phyloP scores from a whole-genome alignment of 148 eudicot genomes.

The Cornus controversa region DNA sequence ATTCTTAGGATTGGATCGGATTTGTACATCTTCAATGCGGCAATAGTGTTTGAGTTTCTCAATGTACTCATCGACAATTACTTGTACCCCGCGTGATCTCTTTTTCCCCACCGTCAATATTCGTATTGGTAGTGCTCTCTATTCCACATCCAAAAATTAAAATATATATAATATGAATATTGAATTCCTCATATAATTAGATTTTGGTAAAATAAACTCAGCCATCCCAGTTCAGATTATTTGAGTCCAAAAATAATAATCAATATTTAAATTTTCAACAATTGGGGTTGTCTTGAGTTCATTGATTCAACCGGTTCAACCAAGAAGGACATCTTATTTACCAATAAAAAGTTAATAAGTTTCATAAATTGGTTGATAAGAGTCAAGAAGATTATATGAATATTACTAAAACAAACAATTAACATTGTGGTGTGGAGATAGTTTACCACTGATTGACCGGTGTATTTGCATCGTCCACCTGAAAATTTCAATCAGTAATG shows the following conservation, averaged over 20 bases:
- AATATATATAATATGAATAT: too few relatives aligned
- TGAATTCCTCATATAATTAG: too few relatives aligned
- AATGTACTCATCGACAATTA: too few relatives aligned
- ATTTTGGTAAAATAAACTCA: too few relatives aligned
- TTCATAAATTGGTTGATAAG: not conserved
- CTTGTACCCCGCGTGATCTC: too few relatives aligned
- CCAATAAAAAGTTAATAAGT: not conserved
- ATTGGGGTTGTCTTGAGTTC: not conserved
- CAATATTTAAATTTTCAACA: not conserved
- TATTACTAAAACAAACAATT: not conserved
- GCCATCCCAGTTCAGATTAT: too few relatives aligned
- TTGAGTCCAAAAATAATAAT: not conserved
- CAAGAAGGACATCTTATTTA: not conserved
- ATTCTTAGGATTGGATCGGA: conserved; percentile 81
- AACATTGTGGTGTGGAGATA: too few relatives aligned
- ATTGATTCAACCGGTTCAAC: not conserved
- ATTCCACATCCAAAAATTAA: too few relatives aligned
- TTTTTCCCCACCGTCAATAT: too few relatives aligned
- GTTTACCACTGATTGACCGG: conserved; percentile 54
- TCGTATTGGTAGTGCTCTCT: too few relatives aligned
- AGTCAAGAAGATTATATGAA: not conserved
- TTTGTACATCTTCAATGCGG: conserved; percentile 47
- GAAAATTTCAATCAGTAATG: not conserved
- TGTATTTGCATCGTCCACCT: conserved; percentile 46
- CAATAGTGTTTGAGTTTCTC: conserved; percentile 66